Base-by-base conservation (phyloP, 768 basidiomycete species). In the Tricholoma terreum region DNA sequence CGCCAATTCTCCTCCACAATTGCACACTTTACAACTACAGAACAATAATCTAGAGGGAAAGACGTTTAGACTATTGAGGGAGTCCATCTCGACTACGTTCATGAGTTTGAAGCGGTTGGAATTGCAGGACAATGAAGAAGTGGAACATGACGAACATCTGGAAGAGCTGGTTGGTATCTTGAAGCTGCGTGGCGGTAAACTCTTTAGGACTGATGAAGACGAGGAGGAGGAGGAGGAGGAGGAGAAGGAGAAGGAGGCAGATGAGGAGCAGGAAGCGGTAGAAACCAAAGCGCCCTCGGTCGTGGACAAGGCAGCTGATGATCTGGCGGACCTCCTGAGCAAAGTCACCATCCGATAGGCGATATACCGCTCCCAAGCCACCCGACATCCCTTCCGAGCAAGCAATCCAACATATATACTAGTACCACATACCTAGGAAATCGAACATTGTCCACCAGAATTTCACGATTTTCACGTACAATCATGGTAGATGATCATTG, bases 51-150 rank as follows among this genome's bases (percentile, higher is more conserved):
- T 98, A 45, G 89, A 94, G 61, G 72, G 78, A 4, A 71, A 80
- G 45, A 80, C 91, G 9, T 87, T 92, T 57, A 74, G 79, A 27
- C 67, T 91, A 4, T 77, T 98, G 24, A 84, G 89, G 1, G 69
- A 80, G 19, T 86, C 83, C 1, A 83, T 98, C 55, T 75, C 77
- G 19, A 74, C 78, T 40, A 83, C 85, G 40, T 69, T 94, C 46
- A 71, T 75, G 22, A 72, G 72, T 36, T 71, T 99, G 43, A 85
- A 75, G 73, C 76, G 71, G 54, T 71, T 98, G 52, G 96, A 98
- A 69, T 66, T 98, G 58, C 94, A 96, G 67, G 93, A 91, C 75
- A 98, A 95, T 64, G 94, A 95, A 11, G 79, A 84, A 57, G 89
- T 92, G 45, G 92, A 90, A 53, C 86, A 88, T 27, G 85, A 85